Conservation (phyloP, 805 yeast species). For the Brettanomyces bruxellensis region DNA sequence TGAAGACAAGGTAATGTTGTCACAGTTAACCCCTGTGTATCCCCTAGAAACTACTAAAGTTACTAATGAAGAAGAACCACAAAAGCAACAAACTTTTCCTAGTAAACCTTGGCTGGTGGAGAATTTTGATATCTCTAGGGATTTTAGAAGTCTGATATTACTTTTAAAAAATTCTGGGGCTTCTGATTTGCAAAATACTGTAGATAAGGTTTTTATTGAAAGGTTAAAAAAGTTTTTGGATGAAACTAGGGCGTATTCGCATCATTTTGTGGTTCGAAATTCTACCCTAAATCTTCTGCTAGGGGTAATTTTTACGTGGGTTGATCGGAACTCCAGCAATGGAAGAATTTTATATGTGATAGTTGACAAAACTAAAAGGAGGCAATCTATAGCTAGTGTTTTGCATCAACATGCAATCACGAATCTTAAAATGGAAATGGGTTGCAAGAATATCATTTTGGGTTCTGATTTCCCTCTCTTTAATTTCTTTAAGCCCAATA, state of each 20-base stretch:
- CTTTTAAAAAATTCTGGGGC: constrained; percentile 32
- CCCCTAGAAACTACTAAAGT: background rate
- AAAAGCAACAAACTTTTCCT: background rate
- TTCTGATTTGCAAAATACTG: constrained; percentile 3
- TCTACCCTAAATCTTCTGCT: constrained; percentile 16
- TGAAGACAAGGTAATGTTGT: background rate
- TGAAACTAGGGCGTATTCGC: constrained; percentile 23
- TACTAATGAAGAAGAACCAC: background rate
- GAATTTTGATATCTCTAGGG: constrained; percentile 39
- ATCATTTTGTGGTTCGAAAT: constrained; percentile 48
- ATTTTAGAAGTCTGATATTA: constrained; percentile 37
- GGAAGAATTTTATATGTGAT: too few species aligned
- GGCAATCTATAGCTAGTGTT: too few species aligned
- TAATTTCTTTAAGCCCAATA: too few species aligned
- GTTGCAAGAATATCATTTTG: too few species aligned
- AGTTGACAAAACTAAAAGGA: too few species aligned
- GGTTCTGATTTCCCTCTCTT: too few species aligned
- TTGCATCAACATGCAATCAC: too few species aligned
- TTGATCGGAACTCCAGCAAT: too few species aligned
- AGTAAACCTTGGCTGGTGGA: constrained; percentile 48
- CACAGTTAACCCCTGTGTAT: background rate
- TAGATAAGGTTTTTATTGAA: constrained; percentile 1
- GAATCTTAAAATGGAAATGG: too few species aligned
- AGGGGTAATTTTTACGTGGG: too few species aligned
- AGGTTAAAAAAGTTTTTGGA: constrained; percentile 12